A percentile compares a stretch with the other conserved stretches of the same genome.
These are phyloP conservation scores for Neonectria magnoliae DNA, from an alignment of 2,329 filamentous ascomycete genomes.

Conservation along the genomic window DNA sequence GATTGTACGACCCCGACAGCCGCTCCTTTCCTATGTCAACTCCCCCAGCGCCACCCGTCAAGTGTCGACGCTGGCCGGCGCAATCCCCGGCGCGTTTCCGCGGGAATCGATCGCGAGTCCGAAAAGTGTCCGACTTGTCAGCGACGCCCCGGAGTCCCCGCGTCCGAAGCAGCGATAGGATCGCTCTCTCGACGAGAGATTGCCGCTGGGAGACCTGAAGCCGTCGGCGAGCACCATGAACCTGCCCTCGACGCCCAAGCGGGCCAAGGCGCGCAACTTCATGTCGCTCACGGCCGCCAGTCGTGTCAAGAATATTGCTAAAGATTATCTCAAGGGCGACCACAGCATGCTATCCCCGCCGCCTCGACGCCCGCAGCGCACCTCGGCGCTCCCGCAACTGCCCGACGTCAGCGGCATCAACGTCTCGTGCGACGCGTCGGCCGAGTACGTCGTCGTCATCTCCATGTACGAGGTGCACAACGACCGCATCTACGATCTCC, in stretches of 20 bases:
- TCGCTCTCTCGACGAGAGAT: constrained; percentile 33
- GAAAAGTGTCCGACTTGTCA: constrained; percentile 58
- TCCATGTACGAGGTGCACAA: constrained; percentile 99
- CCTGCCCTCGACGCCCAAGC: constrained; percentile 47
- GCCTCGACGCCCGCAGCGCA: constrained; percentile 71
- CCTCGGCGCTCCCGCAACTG: constrained; percentile 75
- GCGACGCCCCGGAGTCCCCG: constrained; percentile 38
- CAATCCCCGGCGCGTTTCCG: constrained; percentile 46
- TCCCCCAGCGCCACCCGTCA: constrained; percentile 37
- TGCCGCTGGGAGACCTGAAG: constrained; percentile 26
- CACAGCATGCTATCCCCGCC: constrained; percentile 58
- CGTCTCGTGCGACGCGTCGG: constrained; percentile 66
- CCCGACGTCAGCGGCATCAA: constrained; percentile 79
- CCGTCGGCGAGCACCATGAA: constrained; percentile 44
- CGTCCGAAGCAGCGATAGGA: constrained; percentile 45
- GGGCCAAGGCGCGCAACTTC: constrained; percentile 44
- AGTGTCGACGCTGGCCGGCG: constrained; percentile 28
- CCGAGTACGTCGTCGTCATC: constrained; percentile 87
- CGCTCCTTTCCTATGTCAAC: constrained; percentile 48
- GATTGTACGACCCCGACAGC: constrained; percentile 63
- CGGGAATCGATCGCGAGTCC: constrained; percentile 45
- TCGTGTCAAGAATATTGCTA: constrained; percentile 59
- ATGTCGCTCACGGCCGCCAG: constrained; percentile 59
- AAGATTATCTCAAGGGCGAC: constrained; percentile 61
- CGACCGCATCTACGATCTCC: constrained; percentile 93